Base-by-base conservation (phyloP, 2,329 filamentous ascomycete species). In the Fusarium tuaranense region DNA sequence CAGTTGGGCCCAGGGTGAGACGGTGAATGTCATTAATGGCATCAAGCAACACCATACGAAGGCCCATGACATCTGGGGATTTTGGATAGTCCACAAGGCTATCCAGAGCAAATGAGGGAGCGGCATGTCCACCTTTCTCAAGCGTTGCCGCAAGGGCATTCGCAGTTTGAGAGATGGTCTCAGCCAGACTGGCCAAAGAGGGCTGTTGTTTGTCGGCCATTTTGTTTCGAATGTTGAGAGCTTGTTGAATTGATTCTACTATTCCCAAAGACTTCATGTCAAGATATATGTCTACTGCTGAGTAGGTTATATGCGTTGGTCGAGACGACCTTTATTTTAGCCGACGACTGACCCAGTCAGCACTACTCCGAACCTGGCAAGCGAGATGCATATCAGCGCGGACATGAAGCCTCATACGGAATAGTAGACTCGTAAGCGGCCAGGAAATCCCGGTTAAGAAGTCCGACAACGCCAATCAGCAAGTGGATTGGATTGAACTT, bases 31-130 rank as follows among this genome's bases (percentile, higher is more conserved):
- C 70, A 5, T 30, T 55, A 18, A 61, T 46, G 9, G 70, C 64
- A 22, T 75, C 72, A 2, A 75, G 30, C 9, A 76, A 18, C 36
- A 68, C 38, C 39, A 75, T 53, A 3, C 66, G 72, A 22, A 73
- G 63, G 4, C 32, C 63, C n/a, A 71, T n/a, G 14, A 76, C 20
- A n/a, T 70, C 60, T 27, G 74, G 65, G 12, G 62, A 38, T 22
- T 70, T 73, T 3, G 70, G 66, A 10, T 71, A 75, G 13, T 69
- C 59, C 3, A 13, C 38, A 3, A 69, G 51, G 4, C 73, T 63
- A 34, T 67, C 63, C 48, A 65, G n/a, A 1, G 18, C 51, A 32
- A 75, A 75, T 0, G 72, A 73, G 2, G 65, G 67, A 1, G 53
- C 13, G 3, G 72, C 4, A 20, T 61, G 39, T 8, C 71, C 67